Evolutionary conservation across 495 filamentous ascomycete genomes (phyloP).

Genomic region (Hypoxylon subgilvum): DNA sequence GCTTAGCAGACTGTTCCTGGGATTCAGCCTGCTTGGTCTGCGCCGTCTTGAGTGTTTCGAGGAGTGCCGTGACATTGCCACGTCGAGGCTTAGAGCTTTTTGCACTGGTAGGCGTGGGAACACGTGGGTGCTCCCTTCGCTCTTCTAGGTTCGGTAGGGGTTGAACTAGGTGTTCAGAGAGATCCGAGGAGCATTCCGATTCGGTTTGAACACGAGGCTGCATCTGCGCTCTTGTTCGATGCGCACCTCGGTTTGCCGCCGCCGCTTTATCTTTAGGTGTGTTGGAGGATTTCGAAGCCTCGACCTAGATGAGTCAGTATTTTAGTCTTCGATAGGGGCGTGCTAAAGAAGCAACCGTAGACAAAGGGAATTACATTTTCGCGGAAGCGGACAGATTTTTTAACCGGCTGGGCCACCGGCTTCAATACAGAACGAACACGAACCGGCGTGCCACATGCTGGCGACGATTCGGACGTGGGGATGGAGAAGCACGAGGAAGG

Average conservation of each 20-base stretch:
- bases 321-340: background rate
- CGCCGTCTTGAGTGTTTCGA: slow-evolving; percentile 40
- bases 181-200: slow-evolving; percentile 49
- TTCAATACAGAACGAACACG: background rate
- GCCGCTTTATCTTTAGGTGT: slow-evolving; percentile 37
- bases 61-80: slow-evolving; percentile 38
- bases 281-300: slow-evolving; percentile 1
- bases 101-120: slow-evolving; percentile 9
- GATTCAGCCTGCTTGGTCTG: slow-evolving; percentile 30
- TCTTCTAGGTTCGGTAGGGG: slow-evolving; percentile 36
- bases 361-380: no score
- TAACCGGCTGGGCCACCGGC: background rate
- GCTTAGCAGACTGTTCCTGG: slow-evolving; percentile 30
- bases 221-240: slow-evolving; percentile 48
- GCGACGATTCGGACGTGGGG: no score
- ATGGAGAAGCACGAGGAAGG: no score
- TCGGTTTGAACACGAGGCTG: slow-evolving; percentile 54
- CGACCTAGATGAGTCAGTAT: slow-evolving; percentile 1
- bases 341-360: no score
- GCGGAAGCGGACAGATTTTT: slow-evolving; percentile 2
- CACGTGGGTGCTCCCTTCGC: slow-evolving; percentile 27
- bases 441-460: no score
- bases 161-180: slow-evolving; percentile 35
- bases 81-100: slow-evolving; percentile 26
- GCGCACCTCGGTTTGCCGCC: slow-evolving; percentile 33